Evolutionary conservation across 225 moss, liverwort and hornwort species (phyloP), one percentile per base, ranked within the genome.

Genomic region (Anthoceros angustus): DNA sequence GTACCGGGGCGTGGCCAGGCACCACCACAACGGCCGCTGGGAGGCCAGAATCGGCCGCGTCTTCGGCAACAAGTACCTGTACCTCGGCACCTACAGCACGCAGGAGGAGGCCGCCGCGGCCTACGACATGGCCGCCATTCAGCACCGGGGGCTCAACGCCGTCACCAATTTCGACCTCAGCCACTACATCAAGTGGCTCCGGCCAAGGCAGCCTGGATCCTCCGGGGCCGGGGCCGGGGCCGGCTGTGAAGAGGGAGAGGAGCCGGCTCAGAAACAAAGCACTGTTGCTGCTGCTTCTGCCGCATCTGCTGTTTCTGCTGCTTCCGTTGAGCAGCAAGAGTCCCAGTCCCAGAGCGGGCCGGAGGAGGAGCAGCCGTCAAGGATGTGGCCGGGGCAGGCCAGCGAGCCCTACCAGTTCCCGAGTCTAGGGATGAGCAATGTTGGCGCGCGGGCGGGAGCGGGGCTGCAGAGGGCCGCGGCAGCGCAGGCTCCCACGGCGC

Each of bases 61-160:
- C 14, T 83, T 88, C 25, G 92, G 92, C 24, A 92, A 88, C 72
- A 92, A 88, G 66, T 88, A 92, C 66, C 62, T 92, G n/a, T 86
- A 86, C 45, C 65, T 88, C 66, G 88, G 88, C n/a, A 86, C 76
- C 61, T 83, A 82, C 43, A 68, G 75, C 64, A 73, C 81, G n/a
- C 86, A 88, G 49, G 92, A 88, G 43, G 87, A 87, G n/a, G 79
- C 81, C 0, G 80, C 84, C 1, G 74, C 78, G 12, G 83, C 82
- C 2, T 84, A 84, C 11, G 86, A 88, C 64, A 77, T 82, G 81
- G 86, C 84, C 38, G 80, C 84, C 41, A 77, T 86, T 24, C 88
- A 92, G n/a, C 85, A 86, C 70, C 77, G 88, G n/a, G 80, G 92
- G 16, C 45, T 83, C 2, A 82, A 79, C 20, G 75, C 86, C 5